Evolutionary conservation across 2,329 filamentous ascomycete species (phyloP), one percentile per base, ranked within the genome.

Genomic region (Beauveria asiatica): DNA sequence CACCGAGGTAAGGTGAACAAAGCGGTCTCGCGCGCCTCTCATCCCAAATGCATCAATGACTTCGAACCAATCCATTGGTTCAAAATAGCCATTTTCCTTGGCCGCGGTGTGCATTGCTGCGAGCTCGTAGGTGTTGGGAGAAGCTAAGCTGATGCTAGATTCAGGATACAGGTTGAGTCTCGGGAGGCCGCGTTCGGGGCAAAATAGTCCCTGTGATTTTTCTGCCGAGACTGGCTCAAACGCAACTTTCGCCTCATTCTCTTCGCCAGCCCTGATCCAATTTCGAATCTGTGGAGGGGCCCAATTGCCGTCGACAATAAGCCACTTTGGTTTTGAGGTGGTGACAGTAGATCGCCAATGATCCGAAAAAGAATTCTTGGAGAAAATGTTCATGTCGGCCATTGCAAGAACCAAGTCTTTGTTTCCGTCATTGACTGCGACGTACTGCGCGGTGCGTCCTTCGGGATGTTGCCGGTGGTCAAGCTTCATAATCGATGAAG

Each of bases 271-370:
- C n/a, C 74, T 68, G 45, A 92, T 75, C 85, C 92, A 93, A 55
- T 80, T 78, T 44, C 81, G 78, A 2, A 96, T 82, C 21, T 86
- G 83, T 2, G 74, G 69, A 4, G 85, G 76, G 27, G 82, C 80
- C 91, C 93, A 96, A 72, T 97, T 97, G 17, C 84, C 91, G 70
- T 99, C 94, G 9, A 95, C 80, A 6, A 96, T 86, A 30, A 94
- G 78, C 84, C 90, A 94, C 63, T 83, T 83, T n/a, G 86, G 90
- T 66, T 77, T 79, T 13, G 80, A 76, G 3, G 76, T 73, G 13
- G 75, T 72, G 8, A 91, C 74, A 30, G 83, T 76, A 1, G 83
- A 79, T 54, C 80, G 79, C 86, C 87, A 91, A 64, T 81, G 75
- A 9, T 77, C 70, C 0, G 79, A 72, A 63, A 82, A 80, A 0